Evolutionary conservation across 495 filamentous ascomycete genomes (phyloP), one percentile per base, ranked within the genome.

Genomic region (Annulohypoxylon nitens): DNA sequence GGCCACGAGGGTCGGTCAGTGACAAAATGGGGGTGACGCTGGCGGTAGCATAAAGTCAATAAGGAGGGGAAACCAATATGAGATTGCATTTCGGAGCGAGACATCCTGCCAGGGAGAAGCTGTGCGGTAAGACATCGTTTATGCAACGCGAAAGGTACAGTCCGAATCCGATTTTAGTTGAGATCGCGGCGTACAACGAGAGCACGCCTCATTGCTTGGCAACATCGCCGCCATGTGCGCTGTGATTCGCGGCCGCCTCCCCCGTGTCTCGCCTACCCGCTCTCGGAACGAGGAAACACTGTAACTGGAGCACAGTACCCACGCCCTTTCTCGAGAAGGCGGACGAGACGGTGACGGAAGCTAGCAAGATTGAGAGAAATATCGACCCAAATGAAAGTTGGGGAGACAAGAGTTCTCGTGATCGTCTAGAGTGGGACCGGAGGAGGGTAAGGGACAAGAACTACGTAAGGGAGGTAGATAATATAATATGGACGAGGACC

Each of bases 251-350:
- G 57, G 50, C 26, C 58, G 59, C 18, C 53, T 66, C 12, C 63
- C 47, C 67, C 67, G 67, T 71, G 72, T 75, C 72, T 71, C 63
- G 63, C 64, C 64, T 70, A 71, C 53, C 59, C 51, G 60, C 63
- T 67, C 45, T 75, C 67, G 64, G 71, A 51, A 71, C 25, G 53
- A 68, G 23, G 43, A 26, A 36, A 16, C 23, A 30, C 9, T 67
- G 59, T 68, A 55, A 64, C 51, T 23, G 41, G 61, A 48, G 43
- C 39, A 74, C 71, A 66, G 50, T 70, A 50, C 39, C 67, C 48
- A 60, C 54, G 39, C 23, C 10, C 47, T 33, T 57, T 30, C 10
- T 33, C 45, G 48, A 18, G 7, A 33, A 37, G 37, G 41, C 10
- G 58, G 16, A 41, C 57, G 41, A 55, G 53, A 68, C 25, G 36